These are phyloP conservation scores for Fomitiporia mediterranea DNA, from an alignment of 1,284 basidiomycete species.

Conservation along the genomic window DNA sequence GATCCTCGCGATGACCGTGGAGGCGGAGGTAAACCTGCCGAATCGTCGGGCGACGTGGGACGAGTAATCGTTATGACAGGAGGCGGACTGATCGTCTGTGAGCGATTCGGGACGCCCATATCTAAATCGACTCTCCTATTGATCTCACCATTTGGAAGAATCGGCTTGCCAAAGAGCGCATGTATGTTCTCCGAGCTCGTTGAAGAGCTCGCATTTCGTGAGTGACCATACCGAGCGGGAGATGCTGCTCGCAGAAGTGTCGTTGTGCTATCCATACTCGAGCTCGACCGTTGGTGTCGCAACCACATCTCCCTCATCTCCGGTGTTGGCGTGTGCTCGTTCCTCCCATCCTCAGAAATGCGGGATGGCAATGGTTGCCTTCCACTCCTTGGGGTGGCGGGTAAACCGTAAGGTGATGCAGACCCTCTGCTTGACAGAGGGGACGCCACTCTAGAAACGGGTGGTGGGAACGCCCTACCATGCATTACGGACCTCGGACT, in stretches of 20 bases:
- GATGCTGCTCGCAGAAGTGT: constrained; percentile 3
- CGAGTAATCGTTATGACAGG: constrained; percentile 9
- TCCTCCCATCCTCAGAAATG: background rate
- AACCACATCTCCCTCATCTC: constrained; percentile 14
- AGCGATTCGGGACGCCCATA: background rate
- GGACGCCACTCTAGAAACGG: constrained; percentile 5
- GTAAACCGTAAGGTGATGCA: constrained; percentile 1
- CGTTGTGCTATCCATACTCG: constrained; percentile 16
- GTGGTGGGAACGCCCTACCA: constrained; percentile 17
- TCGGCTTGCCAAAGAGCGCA: constrained; percentile 6
- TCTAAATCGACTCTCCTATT: constrained; percentile 5
- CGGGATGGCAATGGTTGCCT: background rate
- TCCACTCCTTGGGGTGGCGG: constrained; percentile 4
- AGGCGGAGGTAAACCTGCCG: constrained; percentile 12
- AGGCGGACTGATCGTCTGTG: constrained; percentile 8
- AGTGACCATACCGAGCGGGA: constrained; percentile 1
- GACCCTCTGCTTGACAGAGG: constrained; percentile 14
- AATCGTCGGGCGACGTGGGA: background rate
- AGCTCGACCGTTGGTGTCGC: constrained; percentile 14
- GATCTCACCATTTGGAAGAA: constrained; percentile 10
- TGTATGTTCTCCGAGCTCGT: constrained; percentile 12
- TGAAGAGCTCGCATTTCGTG: constrained; percentile 9
- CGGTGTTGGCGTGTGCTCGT: constrained; percentile 11
- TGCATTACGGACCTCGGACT: constrained; percentile 8
- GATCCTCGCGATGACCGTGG: constrained; percentile 7